Conservation (phyloP, 116 monocot genomes). For the Iris pallida region DNA sequence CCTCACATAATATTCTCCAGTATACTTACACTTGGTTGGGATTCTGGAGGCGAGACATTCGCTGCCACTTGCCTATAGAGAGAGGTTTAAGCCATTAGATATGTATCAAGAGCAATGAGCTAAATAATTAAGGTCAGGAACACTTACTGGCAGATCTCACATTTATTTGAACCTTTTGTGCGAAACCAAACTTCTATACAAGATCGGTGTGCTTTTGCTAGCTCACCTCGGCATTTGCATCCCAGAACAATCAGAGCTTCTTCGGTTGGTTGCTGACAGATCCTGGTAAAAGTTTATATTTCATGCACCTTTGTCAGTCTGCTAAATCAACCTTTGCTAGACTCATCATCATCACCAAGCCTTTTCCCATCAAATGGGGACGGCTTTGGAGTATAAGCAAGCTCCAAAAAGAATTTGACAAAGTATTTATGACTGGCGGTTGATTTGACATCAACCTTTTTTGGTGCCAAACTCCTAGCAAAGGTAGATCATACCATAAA, state of each 20-base stretch:
- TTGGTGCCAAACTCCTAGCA: not conserved
- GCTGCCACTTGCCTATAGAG: conserved; percentile 70
- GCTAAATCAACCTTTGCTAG: not conserved
- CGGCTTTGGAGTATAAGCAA: not conserved
- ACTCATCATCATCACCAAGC: not conserved
- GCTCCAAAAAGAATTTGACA: not conserved
- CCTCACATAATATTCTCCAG: not conserved
- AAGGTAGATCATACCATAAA: too few relatives aligned
- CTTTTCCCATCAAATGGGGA: not conserved
- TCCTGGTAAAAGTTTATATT: conserved; percentile 29
- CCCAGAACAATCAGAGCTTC: conserved; percentile 78
- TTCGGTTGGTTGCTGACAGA: conserved; percentile 83
- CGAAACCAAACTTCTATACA: conserved; percentile 87
- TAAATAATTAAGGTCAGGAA: not conserved
- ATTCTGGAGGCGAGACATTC: conserved; percentile 68
- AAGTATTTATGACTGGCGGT: not conserved
- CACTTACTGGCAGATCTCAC: conserved; percentile 98
- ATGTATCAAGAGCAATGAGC: not conserved
- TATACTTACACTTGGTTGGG: conserved; percentile 69
- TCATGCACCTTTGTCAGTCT: conserved; percentile 3
- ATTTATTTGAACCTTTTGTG: conserved; percentile 87
- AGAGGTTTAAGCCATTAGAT: conserved; percentile 4
- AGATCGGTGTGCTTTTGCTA: conserved; percentile 75
- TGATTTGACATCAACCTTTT: not conserved
- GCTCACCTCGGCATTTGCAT: conserved; percentile 86